Evolutionary conservation across 371 early-diverging fungal species (phyloP).

Genomic region (Circinella umbellata): DNA sequence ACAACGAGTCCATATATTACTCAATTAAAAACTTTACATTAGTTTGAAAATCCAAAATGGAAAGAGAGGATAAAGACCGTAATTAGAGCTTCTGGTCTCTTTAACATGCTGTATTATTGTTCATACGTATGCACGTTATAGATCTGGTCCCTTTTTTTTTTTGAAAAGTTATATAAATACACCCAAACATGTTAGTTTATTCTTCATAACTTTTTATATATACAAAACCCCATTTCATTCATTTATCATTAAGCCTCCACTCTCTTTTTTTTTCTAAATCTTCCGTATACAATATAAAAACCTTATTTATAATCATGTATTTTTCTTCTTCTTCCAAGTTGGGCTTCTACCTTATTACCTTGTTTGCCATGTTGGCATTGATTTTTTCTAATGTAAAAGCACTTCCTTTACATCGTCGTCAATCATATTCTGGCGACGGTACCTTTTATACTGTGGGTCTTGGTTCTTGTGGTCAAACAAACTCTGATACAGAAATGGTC

Average conservation of each 20-base stretch:
- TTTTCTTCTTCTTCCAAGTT: neutral
- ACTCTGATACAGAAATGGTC: conserved; percentile 31
- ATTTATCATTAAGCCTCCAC: neutral
- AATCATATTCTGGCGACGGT: conserved; percentile 31
- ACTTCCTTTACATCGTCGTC: conserved; percentile 25
- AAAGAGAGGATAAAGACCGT: too few species aligned
- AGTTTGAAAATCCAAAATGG: too few species aligned
- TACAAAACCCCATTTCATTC: too few species aligned
- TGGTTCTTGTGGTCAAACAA: conserved; percentile 47
- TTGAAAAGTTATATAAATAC: too few species aligned
- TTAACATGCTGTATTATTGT: too few species aligned
- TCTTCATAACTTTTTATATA: too few species aligned
- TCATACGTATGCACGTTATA: too few species aligned
- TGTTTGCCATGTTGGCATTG: conserved; percentile 2
- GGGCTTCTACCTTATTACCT: conserved; percentile 3
- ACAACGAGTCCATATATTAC: too few species aligned
- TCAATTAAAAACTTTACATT: too few species aligned
- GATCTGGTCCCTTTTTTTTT: too few species aligned
- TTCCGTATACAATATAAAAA: neutral
- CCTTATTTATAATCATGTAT: neutral
- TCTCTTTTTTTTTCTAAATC: neutral
- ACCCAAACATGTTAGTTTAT: too few species aligned
- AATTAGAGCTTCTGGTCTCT: too few species aligned
- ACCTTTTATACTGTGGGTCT: conserved; percentile 46
- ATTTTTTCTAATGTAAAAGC: conserved; percentile 8